Base-by-base conservation (phyloP, 2,329 filamentous ascomycete species). In the Onygena corvina region DNA sequence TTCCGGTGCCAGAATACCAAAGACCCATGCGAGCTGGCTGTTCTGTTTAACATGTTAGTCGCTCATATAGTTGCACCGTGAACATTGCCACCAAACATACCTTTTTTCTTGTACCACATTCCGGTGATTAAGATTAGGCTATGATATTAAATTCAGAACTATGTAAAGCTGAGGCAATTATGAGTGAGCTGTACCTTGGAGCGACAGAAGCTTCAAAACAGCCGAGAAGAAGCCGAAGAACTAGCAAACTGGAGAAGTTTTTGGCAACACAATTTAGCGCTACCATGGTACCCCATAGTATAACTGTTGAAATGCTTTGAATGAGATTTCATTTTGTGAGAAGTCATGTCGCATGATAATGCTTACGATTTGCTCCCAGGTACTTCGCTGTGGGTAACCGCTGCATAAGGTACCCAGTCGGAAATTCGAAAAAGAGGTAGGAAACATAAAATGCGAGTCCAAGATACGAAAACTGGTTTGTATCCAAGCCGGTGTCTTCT, bases 1-100 rank as follows among this genome's bases (percentile, higher is more conserved):
- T 74, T 1, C 83, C 82, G 60, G 86, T 86, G 80, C 85, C 86
- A 77, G 84, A 84, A 62, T 83, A 82, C 64, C 68, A 69, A n/a
- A 46, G 20, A 9, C 44, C 44, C 44, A 46, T 34, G 20, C 44
- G 44, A 31, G 27, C 30, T 23, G 44, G 44, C 18, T 46, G 44
- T 14, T 46, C 44, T 46, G 16, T 46, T 31, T 3, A 11, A 23
- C 9, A 6, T 18, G 30, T 46, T 4, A 34, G 33, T 46, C 5
- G 33, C 3, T 30, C n/a, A 2, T 9, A 31, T 8, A 14, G n/a
- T 20, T 31, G 3, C 11, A 3, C 40, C 4, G 25, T 25, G 3
- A 20, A 33, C n/a, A 34, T 31, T 11, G 16, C 9, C 21, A 21
- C 1, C n/a, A 5, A 20, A 33, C 25, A 14, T 46, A 46, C 44